Evolutionary conservation across 1,284 basidiomycete genomes (phyloP).

Genomic region (Ceratobasidium sp.): DNA sequence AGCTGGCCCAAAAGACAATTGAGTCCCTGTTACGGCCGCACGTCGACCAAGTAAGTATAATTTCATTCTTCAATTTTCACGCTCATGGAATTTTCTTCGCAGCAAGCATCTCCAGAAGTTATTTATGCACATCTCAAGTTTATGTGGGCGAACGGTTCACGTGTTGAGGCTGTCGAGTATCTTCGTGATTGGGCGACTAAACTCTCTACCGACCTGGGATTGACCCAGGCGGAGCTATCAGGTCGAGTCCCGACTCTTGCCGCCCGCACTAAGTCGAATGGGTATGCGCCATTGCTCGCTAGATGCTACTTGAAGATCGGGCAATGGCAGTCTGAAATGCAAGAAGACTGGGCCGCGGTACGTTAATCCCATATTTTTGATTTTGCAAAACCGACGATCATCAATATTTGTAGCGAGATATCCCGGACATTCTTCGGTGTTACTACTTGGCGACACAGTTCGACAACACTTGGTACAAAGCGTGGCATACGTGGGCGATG

Average conservation of each 20-base stretch:
- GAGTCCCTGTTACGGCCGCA: constrained; percentile 70
- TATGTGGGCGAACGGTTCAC: constrained; percentile 91
- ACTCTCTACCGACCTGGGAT: constrained; percentile 77
- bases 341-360: constrained; percentile 82
- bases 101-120: constrained; percentile 90
- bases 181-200: constrained; percentile 86
- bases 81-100: neutral
- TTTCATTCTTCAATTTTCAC: constrained; percentile 49
- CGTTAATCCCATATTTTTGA: constrained; percentile 50
- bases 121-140: constrained; percentile 98
- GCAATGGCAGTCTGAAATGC: constrained; percentile 89
- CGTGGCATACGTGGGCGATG: constrained; percentile 99
- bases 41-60: constrained; percentile 62
- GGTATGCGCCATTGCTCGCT: constrained; percentile 89
- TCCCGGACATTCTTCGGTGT: constrained; percentile 83
- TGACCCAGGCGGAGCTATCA: constrained; percentile 63
- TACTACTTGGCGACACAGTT: constrained; percentile 92
- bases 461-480: constrained; percentile 96
- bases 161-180: constrained; percentile 84
- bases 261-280: constrained; percentile 72
- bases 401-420: constrained; percentile 66
- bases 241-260: constrained; percentile 59
- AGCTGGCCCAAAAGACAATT: constrained; percentile 96
- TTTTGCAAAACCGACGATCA: constrained; percentile 24
- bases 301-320: constrained; percentile 98